Evolutionary conservation across 2,329 filamentous ascomycete species (phyloP).

Genomic region (Penicillium sumatraense): DNA sequence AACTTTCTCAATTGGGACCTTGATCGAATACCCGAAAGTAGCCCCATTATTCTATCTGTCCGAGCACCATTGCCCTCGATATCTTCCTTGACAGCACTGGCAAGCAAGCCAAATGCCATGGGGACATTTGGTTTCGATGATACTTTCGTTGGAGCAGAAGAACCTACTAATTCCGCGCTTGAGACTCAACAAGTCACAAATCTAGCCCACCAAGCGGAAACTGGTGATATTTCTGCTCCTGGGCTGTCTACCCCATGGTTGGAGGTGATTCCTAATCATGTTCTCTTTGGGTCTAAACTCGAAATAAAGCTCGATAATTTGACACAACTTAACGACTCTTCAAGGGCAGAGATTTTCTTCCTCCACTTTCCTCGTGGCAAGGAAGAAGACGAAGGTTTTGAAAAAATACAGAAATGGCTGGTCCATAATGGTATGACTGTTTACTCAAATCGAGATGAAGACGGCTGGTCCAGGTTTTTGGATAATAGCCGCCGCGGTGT

Average conservation of each 20-base stretch:
- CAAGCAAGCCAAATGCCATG: background rate
- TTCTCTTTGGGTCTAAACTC: constrained; percentile 22
- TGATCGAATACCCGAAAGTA: background rate
- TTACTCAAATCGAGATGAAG: constrained; percentile 34
- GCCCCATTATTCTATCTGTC: background rate
- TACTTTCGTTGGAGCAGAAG: background rate
- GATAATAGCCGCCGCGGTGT: constrained; percentile 31
- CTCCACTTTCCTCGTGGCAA: constrained; percentile 36
- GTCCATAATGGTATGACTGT: constrained; percentile 27
- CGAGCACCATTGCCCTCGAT: background rate
- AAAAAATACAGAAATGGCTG: constrained; percentile 33
- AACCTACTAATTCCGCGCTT: background rate
- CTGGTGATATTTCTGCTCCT: background rate
- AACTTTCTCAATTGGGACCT: constrained; percentile 24
- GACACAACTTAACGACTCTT: constrained; percentile 23
- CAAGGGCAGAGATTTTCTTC: constrained; percentile 35
- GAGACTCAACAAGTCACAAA: background rate
- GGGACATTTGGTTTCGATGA: background rate
- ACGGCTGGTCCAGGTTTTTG: constrained; percentile 43
- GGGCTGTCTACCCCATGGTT: background rate
- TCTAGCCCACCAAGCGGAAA: background rate
- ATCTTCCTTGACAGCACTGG: background rate
- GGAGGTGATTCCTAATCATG: background rate
- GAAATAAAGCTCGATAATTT: constrained; percentile 36
- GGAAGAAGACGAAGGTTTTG: constrained; percentile 25